A percentile compares a stretch with the other conserved stretches of the same genome.
Evolutionary conservation across 306 rosid genomes (phyloP).

Genomic region (Bauhinia variegata): DNA sequence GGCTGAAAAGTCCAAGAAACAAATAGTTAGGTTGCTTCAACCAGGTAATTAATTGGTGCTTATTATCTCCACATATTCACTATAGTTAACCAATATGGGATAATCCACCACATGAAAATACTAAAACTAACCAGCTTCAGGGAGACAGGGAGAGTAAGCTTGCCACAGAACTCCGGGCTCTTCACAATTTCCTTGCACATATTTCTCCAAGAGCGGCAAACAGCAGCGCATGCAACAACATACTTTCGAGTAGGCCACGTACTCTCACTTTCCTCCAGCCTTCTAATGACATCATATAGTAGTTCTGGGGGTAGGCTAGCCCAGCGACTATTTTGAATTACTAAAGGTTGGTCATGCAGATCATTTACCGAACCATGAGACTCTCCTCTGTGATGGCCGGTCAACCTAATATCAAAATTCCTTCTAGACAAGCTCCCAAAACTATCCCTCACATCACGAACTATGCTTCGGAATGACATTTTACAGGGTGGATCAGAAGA

Average conservation of each 20-base stretch:
- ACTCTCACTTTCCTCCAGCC: slow-evolving; percentile 87
- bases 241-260: slow-evolving; percentile 80
- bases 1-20: slow-evolving; percentile 62
- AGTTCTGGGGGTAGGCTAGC: slow-evolving; percentile 84
- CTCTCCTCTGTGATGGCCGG: slow-evolving; percentile 73
- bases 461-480: slow-evolving; percentile 94
- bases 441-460: slow-evolving; percentile 88
- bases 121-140: slow-evolving; percentile 68
- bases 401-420: slow-evolving; percentile 72
- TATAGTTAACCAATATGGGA: slow-evolving; percentile 2
- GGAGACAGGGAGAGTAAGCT: slow-evolving; percentile 85
- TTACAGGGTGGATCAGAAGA: slow-evolving; percentile 34
- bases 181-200: slow-evolving; percentile 88
- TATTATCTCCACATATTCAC: slow-evolving; percentile 20
- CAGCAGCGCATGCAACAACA: slow-evolving; percentile 86
- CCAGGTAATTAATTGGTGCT: slow-evolving; percentile 7
- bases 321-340: slow-evolving; percentile 79
- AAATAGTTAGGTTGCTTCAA: slow-evolving; percentile 26
- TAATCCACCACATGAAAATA: not conserved
- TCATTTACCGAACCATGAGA: slow-evolving; percentile 80
- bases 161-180: slow-evolving; percentile 78
- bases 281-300: slow-evolving; percentile 71
- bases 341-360: slow-evolving; percentile 65
- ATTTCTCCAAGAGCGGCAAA: slow-evolving; percentile 85
- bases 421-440: slow-evolving; percentile 87